phyloP scores from a whole-genome alignment of 257 asterid species.

The Dorcoceras hygrometricum region DNA sequence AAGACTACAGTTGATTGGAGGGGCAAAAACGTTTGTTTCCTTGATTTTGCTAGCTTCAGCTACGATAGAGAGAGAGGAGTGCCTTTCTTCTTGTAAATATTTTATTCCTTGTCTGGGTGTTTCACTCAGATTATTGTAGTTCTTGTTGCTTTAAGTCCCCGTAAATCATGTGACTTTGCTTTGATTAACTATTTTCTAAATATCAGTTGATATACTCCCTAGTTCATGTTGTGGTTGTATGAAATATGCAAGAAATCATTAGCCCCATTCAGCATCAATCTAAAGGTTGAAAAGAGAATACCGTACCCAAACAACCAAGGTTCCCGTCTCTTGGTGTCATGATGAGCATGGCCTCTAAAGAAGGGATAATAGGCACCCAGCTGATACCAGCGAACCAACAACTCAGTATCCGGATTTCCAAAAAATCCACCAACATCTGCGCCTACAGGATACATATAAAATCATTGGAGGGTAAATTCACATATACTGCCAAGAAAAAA shows the following conservation, averaged over 20 bases:
- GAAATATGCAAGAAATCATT: conserved; percentile 2
- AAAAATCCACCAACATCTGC: conserved; percentile 99
- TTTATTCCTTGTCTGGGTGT: neutral
- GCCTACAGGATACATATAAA: conserved; percentile 43
- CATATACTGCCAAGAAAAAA: neutral
- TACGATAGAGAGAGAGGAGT: neutral
- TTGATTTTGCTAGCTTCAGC: neutral
- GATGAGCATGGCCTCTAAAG: conserved; percentile 98
- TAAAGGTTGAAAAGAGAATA: conserved; percentile 25
- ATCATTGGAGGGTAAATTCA: conserved; percentile 19
- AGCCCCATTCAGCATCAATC: conserved; percentile 6
- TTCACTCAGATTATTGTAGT: neutral
- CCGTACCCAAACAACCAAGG: conserved; percentile 97
- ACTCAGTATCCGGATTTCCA: conserved; percentile 87
- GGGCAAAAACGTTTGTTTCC: neutral
- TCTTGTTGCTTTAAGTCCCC: neutral
- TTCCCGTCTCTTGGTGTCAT: conserved; percentile 94
- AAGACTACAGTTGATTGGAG: neutral
- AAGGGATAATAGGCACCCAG: conserved; percentile 96
- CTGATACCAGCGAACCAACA: conserved; percentile 98
- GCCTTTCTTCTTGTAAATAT: neutral
- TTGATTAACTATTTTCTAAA: too few species aligned
- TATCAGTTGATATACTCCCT: neutral
- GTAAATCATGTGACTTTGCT: neutral
- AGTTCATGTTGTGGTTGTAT: neutral